Conservation (phyloP, 768 basidiomycete genomes). For the Lactarius indigo region DNA sequence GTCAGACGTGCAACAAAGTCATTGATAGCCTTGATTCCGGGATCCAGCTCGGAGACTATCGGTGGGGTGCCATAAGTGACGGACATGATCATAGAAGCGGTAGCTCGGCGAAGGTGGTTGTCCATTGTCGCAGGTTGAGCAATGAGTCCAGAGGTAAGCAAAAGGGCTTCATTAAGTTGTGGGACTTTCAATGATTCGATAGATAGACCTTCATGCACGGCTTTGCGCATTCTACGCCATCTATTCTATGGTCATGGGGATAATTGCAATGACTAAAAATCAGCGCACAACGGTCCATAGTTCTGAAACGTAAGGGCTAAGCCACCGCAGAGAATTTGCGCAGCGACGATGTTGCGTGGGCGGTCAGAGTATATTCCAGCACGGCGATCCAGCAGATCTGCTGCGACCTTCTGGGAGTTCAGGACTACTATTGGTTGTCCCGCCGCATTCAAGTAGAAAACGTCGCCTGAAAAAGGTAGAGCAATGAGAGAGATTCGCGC, state of each 20-base stretch:
- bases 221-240: slow-evolving; percentile 21
- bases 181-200: neutral
- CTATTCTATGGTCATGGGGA: slow-evolving; percentile 5
- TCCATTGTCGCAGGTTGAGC: neutral
- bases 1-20: neutral
- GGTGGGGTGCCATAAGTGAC: slow-evolving; percentile 13
- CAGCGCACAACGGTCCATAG: slow-evolving; percentile 17
- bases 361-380: slow-evolving; percentile 22
- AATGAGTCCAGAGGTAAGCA: slow-evolving; percentile 1
- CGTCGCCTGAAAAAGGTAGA: slow-evolving; percentile 17
- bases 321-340: slow-evolving; percentile 22
- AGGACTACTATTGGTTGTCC: slow-evolving; percentile 28
- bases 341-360: slow-evolving; percentile 20
- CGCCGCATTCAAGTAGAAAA: slow-evolving; percentile 23
- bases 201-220: slow-evolving; percentile 9
- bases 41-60: neutral
- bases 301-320: slow-evolving; percentile 15
- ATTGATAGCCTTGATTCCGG: neutral
- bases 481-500: too few relatives aligned
- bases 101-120: neutral
- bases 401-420: slow-evolving; percentile 27
- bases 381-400: slow-evolving; percentile 28
- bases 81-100: slow-evolving; percentile 14
- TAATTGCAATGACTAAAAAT: neutral
- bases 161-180: slow-evolving; percentile 6